Evolutionary conservation across 2,329 filamentous ascomycete species (phyloP), one percentile per base, ranked within the genome.

Genomic region (Biscogniauxia marginata): DNA sequence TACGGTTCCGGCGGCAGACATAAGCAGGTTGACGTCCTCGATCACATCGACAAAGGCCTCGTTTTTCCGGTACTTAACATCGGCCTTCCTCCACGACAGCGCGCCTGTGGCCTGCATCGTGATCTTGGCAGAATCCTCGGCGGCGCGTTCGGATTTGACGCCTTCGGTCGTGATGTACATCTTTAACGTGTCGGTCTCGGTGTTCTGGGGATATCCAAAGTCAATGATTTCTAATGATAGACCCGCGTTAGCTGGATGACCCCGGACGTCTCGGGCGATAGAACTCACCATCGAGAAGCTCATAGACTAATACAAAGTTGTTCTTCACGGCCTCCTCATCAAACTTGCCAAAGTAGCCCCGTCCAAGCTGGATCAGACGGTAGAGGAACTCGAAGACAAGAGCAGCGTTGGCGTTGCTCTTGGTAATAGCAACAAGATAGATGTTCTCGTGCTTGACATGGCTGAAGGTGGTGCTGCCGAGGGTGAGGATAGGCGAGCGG

Each of bases 141-240:
- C 88, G 64, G 84, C 87, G 64, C 86, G 80, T 73, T 92, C 92
- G 25, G 92, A 96, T 75, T 97, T 97, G 76, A 99, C 93, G 56
- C 95, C 95, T 78, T 99, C 95, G 34, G 95, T 99, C 46, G 96
- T 99, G 70, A 99, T 99, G 81, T 99, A 99, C 93, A 98, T 98
- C 77, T 99, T 99, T 67, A 99, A 81, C 16, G 95, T 98, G 74
- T 99, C 95, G 53, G 93, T 96, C 77, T 99, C 95, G 61, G 95
- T 99, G 74, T 98, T 98, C 74, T 99, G 95, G 30, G 95, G 95
- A 73, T 99, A 99, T 61, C 95, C 95, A 75, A 99, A 99, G 76
- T 99, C 95, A 72, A 99, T 86, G 70, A 99, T 97, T 78, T 99
- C 95, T 95, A 66, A 19, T 49, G 30, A 22, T 19, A 20, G 16